These are phyloP conservation scores for Aspergillus jensenii DNA, from an alignment of 2,329 filamentous ascomycete species.

Conservation along the genomic window DNA sequence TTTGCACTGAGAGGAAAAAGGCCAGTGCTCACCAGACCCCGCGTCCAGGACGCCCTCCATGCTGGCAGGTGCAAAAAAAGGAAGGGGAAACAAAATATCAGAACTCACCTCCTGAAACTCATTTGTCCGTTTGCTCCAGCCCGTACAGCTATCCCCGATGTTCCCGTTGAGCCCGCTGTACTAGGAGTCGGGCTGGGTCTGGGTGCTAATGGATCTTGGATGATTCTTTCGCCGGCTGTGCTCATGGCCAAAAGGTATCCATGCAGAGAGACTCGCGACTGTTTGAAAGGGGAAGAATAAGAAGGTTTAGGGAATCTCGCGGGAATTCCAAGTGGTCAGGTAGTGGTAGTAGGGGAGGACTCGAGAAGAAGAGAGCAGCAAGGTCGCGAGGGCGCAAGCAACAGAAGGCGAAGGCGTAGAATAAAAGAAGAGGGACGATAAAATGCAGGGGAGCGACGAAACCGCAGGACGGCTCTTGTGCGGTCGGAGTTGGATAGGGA, in stretches of 20 bases:
- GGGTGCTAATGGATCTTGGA: conserved; percentile 24
- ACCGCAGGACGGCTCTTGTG: conserved; percentile 1
- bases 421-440: conserved; percentile 8
- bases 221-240: conserved; percentile 30
- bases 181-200: conserved; percentile 34
- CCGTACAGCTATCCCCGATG: conserved; percentile 35
- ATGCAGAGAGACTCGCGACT: conserved; percentile 23
- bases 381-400: conserved; percentile 1
- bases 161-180: conserved; percentile 35
- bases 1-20: conserved; percentile 8
- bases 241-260: conserved; percentile 36
- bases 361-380: conserved; percentile 9
- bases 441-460: conserved; percentile 5
- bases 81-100: not conserved
- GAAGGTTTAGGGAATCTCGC: conserved; percentile 8
- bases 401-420: conserved; percentile 1
- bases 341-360: not conserved
- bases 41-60: conserved; percentile 14
- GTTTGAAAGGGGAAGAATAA: conserved; percentile 6
- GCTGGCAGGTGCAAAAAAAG: not conserved
- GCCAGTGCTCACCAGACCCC: conserved; percentile 14
- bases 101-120: conserved; percentile 60
- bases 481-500: not conserved
- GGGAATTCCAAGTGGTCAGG: not conserved
- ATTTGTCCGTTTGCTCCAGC: conserved; percentile 45